Evolutionary conservation across 768 basidiomycete species (phyloP).

Genomic region (Suillus occidentalis): DNA sequence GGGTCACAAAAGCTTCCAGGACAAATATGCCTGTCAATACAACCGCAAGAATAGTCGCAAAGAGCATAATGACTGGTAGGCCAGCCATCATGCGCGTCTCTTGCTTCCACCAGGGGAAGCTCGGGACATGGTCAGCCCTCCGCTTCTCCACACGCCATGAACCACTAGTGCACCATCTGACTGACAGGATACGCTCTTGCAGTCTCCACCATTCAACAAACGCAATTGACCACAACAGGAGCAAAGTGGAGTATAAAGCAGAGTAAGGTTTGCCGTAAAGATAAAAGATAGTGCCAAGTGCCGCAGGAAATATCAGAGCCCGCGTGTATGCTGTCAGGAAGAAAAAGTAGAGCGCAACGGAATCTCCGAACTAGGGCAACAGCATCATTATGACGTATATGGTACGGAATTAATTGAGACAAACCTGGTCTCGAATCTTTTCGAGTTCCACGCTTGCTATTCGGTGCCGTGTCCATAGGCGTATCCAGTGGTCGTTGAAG

Average conservation of each 20-base stretch:
- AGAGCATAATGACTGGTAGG: slow-evolving; percentile 71
- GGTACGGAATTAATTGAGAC: slow-evolving; percentile 16
- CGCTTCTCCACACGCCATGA: slow-evolving; percentile 75
- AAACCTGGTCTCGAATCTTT: slow-evolving; percentile 69
- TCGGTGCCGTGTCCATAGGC: slow-evolving; percentile 66
- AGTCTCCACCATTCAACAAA: slow-evolving; percentile 95
- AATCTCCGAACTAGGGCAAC: slow-evolving; percentile 65
- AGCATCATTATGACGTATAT: neutral
- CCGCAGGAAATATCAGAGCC: slow-evolving; percentile 74
- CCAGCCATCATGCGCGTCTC: slow-evolving; percentile 68
- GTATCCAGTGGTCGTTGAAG: slow-evolving; percentile 81
- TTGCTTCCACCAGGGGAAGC: slow-evolving; percentile 71
- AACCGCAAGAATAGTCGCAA: slow-evolving; percentile 65
- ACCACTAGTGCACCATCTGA: slow-evolving; percentile 79
- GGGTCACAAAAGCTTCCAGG: slow-evolving; percentile 87
- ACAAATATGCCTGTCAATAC: slow-evolving; percentile 82
- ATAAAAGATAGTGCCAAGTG: slow-evolving; percentile 68
- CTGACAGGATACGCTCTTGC: slow-evolving; percentile 77
- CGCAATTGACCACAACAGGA: slow-evolving; percentile 80
- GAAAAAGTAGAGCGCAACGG: slow-evolving; percentile 83
- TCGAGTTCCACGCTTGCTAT: slow-evolving; percentile 66
- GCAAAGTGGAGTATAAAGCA: slow-evolving; percentile 68
- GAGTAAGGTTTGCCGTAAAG: slow-evolving; percentile 74
- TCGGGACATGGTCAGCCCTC: slow-evolving; percentile 55
- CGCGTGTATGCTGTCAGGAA: slow-evolving; percentile 86